Evolutionary conservation across 495 filamentous ascomycete genomes (phyloP).

Genomic region (Talaromyces wortmannii): DNA sequence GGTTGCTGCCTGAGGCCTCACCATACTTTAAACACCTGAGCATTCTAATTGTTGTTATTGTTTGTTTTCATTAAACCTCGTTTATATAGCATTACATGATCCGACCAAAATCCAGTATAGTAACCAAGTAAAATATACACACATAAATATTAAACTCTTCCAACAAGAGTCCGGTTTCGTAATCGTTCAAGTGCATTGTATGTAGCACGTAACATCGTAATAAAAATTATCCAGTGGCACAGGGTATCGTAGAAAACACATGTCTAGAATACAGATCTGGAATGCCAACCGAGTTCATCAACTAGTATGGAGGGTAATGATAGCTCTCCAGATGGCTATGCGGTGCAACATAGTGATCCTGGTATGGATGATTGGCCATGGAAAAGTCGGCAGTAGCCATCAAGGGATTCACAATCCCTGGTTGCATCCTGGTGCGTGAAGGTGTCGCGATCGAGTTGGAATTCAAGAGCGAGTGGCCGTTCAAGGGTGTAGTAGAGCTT

Average conservation of each 20-base stretch:
- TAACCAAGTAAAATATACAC: no score
- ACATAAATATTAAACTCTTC: not conserved
- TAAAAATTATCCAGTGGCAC: not conserved
- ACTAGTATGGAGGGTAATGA: constrained; percentile 6
- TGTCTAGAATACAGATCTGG: not conserved
- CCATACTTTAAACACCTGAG: no score
- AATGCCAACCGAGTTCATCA: not conserved
- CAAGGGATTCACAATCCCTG: constrained; percentile 57
- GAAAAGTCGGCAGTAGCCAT: constrained; percentile 63
- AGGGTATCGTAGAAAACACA: not conserved
- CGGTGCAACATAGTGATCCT: constrained; percentile 52
- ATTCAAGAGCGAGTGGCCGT: constrained; percentile 15
- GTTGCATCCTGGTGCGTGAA: constrained; percentile 21
- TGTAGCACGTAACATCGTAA: not conserved
- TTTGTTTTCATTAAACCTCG: no score
- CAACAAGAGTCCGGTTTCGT: not conserved
- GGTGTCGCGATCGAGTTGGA: constrained; percentile 13
- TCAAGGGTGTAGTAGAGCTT: constrained; percentile 7
- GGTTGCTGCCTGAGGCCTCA: not conserved
- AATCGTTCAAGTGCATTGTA: not conserved
- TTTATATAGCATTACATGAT: no score
- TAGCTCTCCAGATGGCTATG: constrained; percentile 18
- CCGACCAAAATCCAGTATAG: no score
- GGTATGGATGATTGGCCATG: constrained; percentile 69
- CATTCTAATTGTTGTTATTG: no score